phyloP scores from a whole-genome alignment of 129 eudicot species.

The Escallonia rubra region DNA sequence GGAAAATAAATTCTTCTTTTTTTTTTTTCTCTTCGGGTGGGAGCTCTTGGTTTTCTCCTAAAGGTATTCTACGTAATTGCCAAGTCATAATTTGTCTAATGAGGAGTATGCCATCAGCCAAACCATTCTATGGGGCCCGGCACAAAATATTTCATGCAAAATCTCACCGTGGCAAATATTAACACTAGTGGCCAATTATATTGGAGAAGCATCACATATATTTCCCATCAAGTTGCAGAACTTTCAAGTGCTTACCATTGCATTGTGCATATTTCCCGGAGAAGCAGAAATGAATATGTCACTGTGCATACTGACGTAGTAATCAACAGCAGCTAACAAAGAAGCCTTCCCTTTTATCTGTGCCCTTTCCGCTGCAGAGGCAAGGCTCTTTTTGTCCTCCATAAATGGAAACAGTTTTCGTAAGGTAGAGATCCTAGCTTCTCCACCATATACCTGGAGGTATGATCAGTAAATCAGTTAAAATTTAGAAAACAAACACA shows the following conservation, averaged over 20 bases:
- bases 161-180: no score
- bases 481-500: not conserved
- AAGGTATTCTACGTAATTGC: no score
- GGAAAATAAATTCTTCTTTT: no score
- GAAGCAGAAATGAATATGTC: constrained; percentile 96
- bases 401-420: constrained; percentile 67
- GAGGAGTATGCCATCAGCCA: no score
- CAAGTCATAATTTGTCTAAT: no score
- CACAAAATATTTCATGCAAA: no score
- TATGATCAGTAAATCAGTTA: not conserved
- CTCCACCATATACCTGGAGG: constrained; percentile 88
- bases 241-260: constrained; percentile 52
- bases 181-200: no score
- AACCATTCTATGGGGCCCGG: no score
- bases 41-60: no score
- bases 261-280: constrained; percentile 98
- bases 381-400: constrained; percentile 91
- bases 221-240: no score
- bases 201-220: no score
- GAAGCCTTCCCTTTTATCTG: constrained; percentile 91
- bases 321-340: constrained; percentile 89
- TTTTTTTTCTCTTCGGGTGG: no score
- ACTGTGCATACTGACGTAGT: constrained; percentile 88
- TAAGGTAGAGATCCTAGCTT: constrained; percentile 67
- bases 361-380: constrained; percentile 75